Conservation (phyloP, 441 rosid species). For the Aquilaria agallochum region DNA sequence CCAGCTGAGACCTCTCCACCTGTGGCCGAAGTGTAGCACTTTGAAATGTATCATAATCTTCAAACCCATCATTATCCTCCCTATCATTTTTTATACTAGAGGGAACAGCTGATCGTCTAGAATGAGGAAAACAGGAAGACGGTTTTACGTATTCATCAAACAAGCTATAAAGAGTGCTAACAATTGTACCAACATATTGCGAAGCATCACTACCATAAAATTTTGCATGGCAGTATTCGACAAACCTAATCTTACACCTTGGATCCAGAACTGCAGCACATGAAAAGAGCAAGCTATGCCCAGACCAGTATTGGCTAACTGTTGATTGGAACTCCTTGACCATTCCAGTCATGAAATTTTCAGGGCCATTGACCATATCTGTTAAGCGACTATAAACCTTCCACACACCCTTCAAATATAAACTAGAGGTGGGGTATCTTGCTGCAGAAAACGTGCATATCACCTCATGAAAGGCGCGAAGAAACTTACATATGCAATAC, state of each 20-base stretch:
- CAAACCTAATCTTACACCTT: constrained; percentile 20
- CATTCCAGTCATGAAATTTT: constrained; percentile 17
- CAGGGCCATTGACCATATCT: constrained; percentile 18
- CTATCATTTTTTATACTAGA: constrained; percentile 8
- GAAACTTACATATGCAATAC: constrained; percentile 14
- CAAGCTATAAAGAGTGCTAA: constrained; percentile 14
- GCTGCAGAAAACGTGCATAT: constrained; percentile 13
- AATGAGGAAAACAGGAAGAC: constrained; percentile 6
- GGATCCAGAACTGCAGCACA: constrained; percentile 24
- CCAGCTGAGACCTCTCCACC: constrained; percentile 19
- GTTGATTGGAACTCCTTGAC: constrained; percentile 15
- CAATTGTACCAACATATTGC: constrained; percentile 12
- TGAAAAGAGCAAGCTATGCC: constrained; percentile 19
- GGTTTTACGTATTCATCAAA: constrained; percentile 15
- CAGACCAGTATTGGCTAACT: constrained; percentile 20
- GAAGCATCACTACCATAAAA: constrained; percentile 16
- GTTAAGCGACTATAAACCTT: constrained; percentile 14
- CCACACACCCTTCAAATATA: constrained; percentile 18
- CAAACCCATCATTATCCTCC: constrained; percentile 23
- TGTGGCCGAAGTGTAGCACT: constrained; percentile 16
- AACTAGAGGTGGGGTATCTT: constrained; percentile 19
- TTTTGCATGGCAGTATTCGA: constrained; percentile 22
- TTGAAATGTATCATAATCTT: constrained; percentile 24
- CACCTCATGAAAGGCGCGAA: constrained; percentile 18
- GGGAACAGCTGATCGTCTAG: constrained; percentile 13